Percentiles rank a stretch among this genome's conserved stretches.
Conservation (phyloP, 2,329 filamentous ascomycete genomes). For the Aspergillus jensenii region DNA sequence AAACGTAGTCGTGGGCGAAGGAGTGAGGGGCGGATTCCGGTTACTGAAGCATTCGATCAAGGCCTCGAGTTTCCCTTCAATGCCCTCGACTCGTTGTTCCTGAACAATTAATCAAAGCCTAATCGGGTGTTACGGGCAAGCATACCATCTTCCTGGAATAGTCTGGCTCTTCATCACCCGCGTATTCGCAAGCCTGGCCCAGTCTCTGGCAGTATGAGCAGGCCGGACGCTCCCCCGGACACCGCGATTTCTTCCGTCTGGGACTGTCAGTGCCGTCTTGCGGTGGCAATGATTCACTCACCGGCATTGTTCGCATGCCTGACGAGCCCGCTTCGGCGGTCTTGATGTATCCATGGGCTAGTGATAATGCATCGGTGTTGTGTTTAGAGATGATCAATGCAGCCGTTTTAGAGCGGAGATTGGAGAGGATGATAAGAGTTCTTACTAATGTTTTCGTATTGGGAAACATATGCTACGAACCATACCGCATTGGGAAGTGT, state of each 20-base stretch:
- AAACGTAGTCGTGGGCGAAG: constrained; percentile 1
- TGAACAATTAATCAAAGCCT: not conserved
- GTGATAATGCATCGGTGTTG: not conserved
- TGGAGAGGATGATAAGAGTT: too few species aligned
- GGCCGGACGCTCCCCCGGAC: constrained; percentile 32
- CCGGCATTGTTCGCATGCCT: constrained; percentile 35
- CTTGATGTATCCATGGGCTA: not conserved
- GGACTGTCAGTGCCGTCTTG: not conserved
- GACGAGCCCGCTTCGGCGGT: constrained; percentile 12
- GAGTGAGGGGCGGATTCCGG: not conserved
- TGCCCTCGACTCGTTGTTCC: constrained; percentile 12
- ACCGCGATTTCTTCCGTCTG: constrained; percentile 35
- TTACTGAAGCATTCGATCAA: constrained; percentile 15
- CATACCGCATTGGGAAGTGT: too few species aligned
- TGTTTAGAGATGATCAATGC: too few species aligned
- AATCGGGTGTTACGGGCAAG: too few species aligned
- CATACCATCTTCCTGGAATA: constrained; percentile 7
- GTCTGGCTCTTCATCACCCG: constrained; percentile 11
- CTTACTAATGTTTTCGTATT: too few species aligned
- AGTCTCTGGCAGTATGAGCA: constrained; percentile 35
- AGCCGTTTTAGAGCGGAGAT: too few species aligned
- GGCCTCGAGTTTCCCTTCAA: constrained; percentile 23
- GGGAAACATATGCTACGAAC: too few species aligned
- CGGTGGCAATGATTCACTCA: not conserved
- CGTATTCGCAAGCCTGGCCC: constrained; percentile 32